Evolutionary conservation across 129 eudicot species (phyloP), one percentile per base, ranked within the genome.

Genomic region (Escallonia herrerae): DNA sequence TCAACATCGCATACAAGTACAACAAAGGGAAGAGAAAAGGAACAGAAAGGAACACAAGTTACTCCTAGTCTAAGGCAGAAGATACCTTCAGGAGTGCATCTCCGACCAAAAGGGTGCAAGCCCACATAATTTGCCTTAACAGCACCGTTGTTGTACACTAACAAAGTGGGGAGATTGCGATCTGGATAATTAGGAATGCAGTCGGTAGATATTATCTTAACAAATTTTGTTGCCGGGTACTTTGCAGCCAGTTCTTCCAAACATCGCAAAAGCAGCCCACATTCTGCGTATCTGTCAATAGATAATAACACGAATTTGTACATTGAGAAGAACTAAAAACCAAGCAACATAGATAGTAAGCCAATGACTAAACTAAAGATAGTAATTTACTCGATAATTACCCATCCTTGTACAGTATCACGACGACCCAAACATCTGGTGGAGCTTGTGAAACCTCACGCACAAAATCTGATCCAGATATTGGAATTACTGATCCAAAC

Each of bases 111-210:
- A 74, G 76, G 79, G 68, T 76, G 78, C 62, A 78, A 67, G 38
- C 98, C 98, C 10, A 78, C 89, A 56, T 93, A 81, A 76, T 90
- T 93, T 48, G 91, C 96, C 88, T 93, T 93, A 42, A 83, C 95
- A 40, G 91, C 84, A 58, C 96, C 84, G 62, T 86, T 93, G 50
- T 93, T 83, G 79, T 93, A 93, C 43, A 88, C 96, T 84, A 93
- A 67, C n/a, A 93, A 64, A 53, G 98, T 93, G 9, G 98, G 98
- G 48, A 93, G 91, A 89, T 88, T 93, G 40, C 76, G 76, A 69
- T 93, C 98, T 1, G 96, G 96, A 80, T 93, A 88, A 60, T 88
- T 93, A 49, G 98, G 98, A 46, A 93, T 93, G 81, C 98, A 93
- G 15, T 93, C 98, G 0, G 98, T 93, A 3, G 98, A 93, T 77